Base-by-base conservation (phyloP, 208 protist species). In the Spongospora subterranea region DNA sequence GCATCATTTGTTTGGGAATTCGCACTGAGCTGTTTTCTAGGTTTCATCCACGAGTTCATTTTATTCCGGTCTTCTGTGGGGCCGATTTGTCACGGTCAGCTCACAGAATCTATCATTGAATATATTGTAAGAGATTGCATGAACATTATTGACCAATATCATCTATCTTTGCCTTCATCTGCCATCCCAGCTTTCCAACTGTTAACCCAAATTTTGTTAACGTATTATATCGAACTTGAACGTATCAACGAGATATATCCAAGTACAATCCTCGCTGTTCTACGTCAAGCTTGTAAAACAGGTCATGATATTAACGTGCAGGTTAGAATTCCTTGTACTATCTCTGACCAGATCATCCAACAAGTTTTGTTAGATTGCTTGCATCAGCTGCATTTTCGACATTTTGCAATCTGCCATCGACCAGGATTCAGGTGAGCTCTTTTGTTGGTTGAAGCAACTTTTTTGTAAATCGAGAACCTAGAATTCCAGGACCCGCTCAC, bases 61-160 rank as follows among this genome's bases (percentile, higher is more conserved):
- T n/a, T n/a, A n/a, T 82, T 13, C 11, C 71, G 6, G 71, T 43
- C 35, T 39, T 6, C 40, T 45, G 35, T n/a, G 11, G 17, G 6
- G 35, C 6, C n/a, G 11, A 43, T 35, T 6, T 40, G 17, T 35
- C 71, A 43, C 35, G 17, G 71, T 82, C n/a, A 82, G 6, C 40
- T 82, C 17, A 82, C 71, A 39, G 71, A 82, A 82, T 82, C 71
- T 20, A 6, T 82, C 13, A 35, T 82, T 13, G 71, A 82, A 40
- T 35, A 82, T n/a, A 43, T 82, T n/a, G 6, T 43, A 6, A 6
- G n/a, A 6, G 71, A 82, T n/a, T 6, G 6, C 71, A 35, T 45
- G 17, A 35, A 6, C 13, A 82, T 82, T 82, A 43, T 43, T 13
- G 6, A 6, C 6, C 6, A 60, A 29, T n/a, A n/a, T n/a, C 6